These are phyloP conservation scores for Phanerochaete sordida DNA, from an alignment of 768 basidiomycete genomes.

Conservation along the genomic window DNA sequence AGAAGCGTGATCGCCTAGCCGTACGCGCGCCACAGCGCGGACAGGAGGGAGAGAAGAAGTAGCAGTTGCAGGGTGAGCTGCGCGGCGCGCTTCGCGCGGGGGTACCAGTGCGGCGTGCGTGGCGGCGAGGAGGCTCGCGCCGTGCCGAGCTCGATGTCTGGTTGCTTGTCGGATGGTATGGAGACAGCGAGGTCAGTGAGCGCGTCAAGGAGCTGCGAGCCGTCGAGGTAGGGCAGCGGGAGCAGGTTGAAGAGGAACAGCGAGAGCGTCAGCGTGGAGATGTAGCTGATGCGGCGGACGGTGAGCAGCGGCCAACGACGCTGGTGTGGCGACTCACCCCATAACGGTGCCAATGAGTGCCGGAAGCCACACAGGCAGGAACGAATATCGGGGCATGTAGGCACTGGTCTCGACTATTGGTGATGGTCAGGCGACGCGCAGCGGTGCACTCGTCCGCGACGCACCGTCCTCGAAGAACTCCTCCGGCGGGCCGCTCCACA, in stretches of 20 bases:
- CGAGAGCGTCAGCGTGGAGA: constrained; percentile 65
- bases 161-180: neutral
- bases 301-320: neutral
- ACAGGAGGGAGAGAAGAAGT: neutral
- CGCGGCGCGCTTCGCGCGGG: neutral
- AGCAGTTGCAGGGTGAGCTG: neutral
- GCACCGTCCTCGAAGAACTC: constrained; percentile 70
- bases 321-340: constrained; percentile 44
- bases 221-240: constrained; percentile 71
- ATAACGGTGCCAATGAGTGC: constrained; percentile 35
- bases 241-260: constrained; percentile 82
- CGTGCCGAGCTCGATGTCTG: neutral
- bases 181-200: constrained; percentile 17
- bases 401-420: constrained; percentile 50
- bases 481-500: constrained; percentile 69
- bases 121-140: neutral
- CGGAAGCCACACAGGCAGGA: constrained; percentile 40
- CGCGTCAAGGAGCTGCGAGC: constrained; percentile 50
- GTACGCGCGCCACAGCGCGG: neutral
- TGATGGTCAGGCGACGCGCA: neutral
- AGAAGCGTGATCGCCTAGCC: too few relatives aligned
- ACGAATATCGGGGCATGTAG: constrained; percentile 40
- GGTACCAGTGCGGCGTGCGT: neutral
- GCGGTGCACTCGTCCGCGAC: constrained; percentile 12
- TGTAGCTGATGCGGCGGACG: constrained; percentile 41